Evolutionary conservation across 257 asterid genomes (phyloP), one percentile per base, ranked within the genome.

Genomic region (Haberlea rhodopensis): DNA sequence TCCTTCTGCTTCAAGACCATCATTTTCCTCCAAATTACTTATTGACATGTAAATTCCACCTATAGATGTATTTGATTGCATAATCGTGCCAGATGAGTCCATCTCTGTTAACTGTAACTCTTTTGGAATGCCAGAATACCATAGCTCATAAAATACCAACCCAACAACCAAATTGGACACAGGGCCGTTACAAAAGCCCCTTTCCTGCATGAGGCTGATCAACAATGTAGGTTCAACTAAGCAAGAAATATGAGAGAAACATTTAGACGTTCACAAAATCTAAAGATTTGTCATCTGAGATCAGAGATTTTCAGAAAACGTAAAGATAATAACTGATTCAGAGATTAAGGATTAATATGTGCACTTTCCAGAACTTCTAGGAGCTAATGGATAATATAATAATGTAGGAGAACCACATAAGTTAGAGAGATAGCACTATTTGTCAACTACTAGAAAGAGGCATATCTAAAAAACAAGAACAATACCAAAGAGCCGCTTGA

Each of bases 121-220:
- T 66, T 79, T 43, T 3, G 95, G 96, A 59, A 87, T 53, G 48
- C 70, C 60, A 65, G 85, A 75, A 79, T 87, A 85, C 99, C 97
- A 89, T 57, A 78, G 67, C 75, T 82, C 87, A 78, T 55, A 85
- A 76, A 80, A 89, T 61, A 77, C 62, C 75, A 89, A 75, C 61
- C 97, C 96, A 70, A 82, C 91, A 67, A 89, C 82, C 82, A 89
- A 79, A 81, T 85, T 87, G 31, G 94, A 85, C 31, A 72, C 43
- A 32, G 99, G 75, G 53, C 81, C 85, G 56, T 75, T 71, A 28
- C 71, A 84, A 75, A 86, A 87, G 76, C 81, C 85, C 62, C 66
- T 74, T 66, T 85, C 86, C 79, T 87, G 90, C 85, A 74, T 82
- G 73, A 83, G 82, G 75, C 95, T 89, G 82, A 53, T 51, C 9